Evolutionary conservation across 2,329 filamentous ascomycete genomes (phyloP).

Genomic region (Alternaria metachromatica): DNA sequence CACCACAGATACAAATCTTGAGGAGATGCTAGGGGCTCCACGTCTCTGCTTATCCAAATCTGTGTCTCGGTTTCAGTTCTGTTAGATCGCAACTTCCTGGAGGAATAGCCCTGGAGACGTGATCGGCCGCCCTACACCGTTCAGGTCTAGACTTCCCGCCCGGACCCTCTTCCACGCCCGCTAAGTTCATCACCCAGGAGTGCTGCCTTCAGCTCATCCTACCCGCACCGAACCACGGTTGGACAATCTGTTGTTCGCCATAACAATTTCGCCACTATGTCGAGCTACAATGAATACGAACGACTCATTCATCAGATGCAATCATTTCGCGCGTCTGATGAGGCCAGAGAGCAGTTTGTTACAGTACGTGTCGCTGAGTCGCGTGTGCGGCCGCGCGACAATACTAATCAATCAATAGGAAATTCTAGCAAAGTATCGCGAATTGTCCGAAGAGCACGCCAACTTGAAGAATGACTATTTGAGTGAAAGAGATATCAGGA

Average conservation of each 20-base stretch:
- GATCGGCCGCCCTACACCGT: slow-evolving; percentile 1
- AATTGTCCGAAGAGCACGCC: slow-evolving; percentile 31
- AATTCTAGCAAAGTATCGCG: slow-evolving; percentile 36
- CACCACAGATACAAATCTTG: background rate
- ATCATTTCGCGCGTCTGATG: slow-evolving; percentile 44
- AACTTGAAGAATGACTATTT: slow-evolving; percentile 40
- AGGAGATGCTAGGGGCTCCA: background rate
- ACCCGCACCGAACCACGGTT: slow-evolving; percentile 1
- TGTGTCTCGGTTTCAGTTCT: background rate
- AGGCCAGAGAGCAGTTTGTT: slow-evolving; percentile 46
- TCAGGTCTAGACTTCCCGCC: slow-evolving; percentile 4
- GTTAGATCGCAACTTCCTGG: background rate
- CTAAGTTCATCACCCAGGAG: background rate
- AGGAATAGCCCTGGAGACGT: background rate
- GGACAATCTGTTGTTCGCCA: background rate
- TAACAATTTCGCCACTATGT: background rate
- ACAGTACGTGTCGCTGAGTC: slow-evolving; percentile 25
- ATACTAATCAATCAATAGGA: slow-evolving; percentile 37
- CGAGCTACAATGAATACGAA: slow-evolving; percentile 28
- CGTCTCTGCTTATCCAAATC: background rate
- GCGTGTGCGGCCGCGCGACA: background rate
- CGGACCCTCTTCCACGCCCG: background rate
- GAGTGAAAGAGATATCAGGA: slow-evolving; percentile 41
- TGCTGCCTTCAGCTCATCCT: slow-evolving; percentile 8
- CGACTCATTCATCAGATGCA: slow-evolving; percentile 39